Conservation (phyloP, 2,329 filamentous ascomycete genomes). For the Aspergillus felis region DNA sequence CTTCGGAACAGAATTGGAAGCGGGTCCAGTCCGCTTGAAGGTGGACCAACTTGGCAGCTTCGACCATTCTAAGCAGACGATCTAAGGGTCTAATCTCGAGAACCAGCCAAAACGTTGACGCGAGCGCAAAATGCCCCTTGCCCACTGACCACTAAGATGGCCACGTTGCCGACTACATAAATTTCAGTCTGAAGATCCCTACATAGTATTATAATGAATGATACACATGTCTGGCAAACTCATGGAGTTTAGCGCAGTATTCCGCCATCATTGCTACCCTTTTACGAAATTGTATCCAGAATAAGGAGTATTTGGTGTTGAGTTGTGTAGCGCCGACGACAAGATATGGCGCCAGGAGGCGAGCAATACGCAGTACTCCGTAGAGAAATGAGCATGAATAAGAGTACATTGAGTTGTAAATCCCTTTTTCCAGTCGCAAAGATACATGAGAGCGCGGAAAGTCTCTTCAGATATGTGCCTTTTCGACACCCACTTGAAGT, state of each 20-base stretch:
- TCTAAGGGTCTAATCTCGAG: background rate
- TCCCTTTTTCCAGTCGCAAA: background rate
- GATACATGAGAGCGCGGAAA: background rate
- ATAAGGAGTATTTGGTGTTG: background rate
- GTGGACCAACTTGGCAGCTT: background rate
- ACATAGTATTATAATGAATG: background rate
- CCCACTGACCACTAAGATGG: background rate
- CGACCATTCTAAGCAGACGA: background rate
- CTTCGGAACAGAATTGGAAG: background rate
- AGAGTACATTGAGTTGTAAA: background rate
- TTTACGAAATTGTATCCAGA: too few relatives aligned
- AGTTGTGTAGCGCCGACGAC: background rate
- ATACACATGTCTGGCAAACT: background rate
- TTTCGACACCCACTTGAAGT: background rate
- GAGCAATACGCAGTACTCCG: background rate
- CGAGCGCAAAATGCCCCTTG: too few relatives aligned
- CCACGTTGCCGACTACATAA: background rate
- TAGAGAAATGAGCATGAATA: background rate
- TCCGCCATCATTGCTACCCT: too few relatives aligned
- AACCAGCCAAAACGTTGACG: background rate
- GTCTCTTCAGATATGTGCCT: background rate
- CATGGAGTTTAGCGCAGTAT: too few relatives aligned
- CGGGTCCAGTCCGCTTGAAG: slow-evolving; percentile 2
- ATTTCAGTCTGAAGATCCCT: background rate
- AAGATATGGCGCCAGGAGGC: background rate